Evolutionary conservation across 305 asterid genomes (phyloP), one percentile per base, ranked within the genome.

Genomic region (Stenogyne calaminthoides): DNA sequence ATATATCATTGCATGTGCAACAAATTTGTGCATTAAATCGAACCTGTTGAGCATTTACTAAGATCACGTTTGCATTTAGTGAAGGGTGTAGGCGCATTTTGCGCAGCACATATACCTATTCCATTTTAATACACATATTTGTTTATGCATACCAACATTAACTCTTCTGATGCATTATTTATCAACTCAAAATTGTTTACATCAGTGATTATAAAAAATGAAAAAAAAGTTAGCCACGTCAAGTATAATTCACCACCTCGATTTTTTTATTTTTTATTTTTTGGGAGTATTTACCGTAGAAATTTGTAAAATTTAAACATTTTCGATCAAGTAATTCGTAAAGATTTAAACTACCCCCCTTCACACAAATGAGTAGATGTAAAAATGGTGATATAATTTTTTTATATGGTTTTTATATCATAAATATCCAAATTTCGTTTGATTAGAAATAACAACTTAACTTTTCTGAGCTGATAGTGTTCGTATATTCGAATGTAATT

Each of bases 1-100:
- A n/a, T 39, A 25, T 27, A 42, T 55, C 29, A 74, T 67, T 18
- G 83, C 85, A 80, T 76, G 78, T 76, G 87, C 80, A 70, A 11
- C 80, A 76, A 74, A 76, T 42, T 72, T 52, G 76, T 73, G 84
- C 91, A 84, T 81, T 83, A 60, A 84, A 78, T 62, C 63, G 70
- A 51, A 69, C 61, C 66, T 72, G 84, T 68, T 47, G 60, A 68
- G 91, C 88, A 87, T 87, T 91, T 83, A 91, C 80, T 86, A 71
- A 80, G 39, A 69, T 76, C 95, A 87, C 90, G 91, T 83, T 89
- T 91, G 91, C 86, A 81, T 79, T 87, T 73, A 90, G 77, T 85
- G 79, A 83, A 69, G 46, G 66, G 71, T 74, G 88, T 81, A 82
- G 81, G 72, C 92, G 91, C 86, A 76, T 75, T 82, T 86, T 49